Evolutionary conservation across 495 filamentous ascomycete genomes (phyloP), one percentile per base, ranked within the genome.

Genomic region (Penicillium mononematosum): DNA sequence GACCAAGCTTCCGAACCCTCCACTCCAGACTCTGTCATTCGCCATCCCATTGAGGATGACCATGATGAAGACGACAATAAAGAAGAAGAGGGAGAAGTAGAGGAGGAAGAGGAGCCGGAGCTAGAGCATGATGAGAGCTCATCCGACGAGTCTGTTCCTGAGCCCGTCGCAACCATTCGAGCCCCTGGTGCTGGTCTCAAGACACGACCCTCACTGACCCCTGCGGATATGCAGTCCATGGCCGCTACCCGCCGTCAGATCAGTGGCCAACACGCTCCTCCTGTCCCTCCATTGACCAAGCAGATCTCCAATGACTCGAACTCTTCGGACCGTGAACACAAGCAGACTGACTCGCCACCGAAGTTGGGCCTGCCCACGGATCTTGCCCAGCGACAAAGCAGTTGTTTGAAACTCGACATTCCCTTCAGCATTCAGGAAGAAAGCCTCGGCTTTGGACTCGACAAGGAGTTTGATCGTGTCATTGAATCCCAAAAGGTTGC

Each of bases 401-500:
- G 80, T 58, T 64, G 83, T n/a, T 71, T 83, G 64, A 70, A 79
- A 57, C 74, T 96, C 22, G 91, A 96, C 65, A 82, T 98, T 50
- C 76, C 81, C 5, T 78, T 85, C 55, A 75, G 73, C 52, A 75
- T 75, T 29, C 70, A 77, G 50, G 75, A 75, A 49, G 80, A 76
- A 38, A 75, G 78, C 22, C 81, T 95, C 32, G 90, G 90, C 49
- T 83, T 93, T 58, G 91, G 91, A 55, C 78, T 98, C 44, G 89
- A 94, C 59, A 83, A 88, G 66, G 94, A 98, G 65, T 97, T 98
- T 74, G 92, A 98, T 63, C 82, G 92, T 44, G 88, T 98, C 20
- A 94, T 97, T 66, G 94, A 98, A 73, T 85, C 88, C 63, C 92
- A 96, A 91, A 98, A 98, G 91, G 94, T 98, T 82, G 81, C 76